Percentiles rank a stretch among this genome's conserved stretches.
These are phyloP conservation scores for Penicillium expansum DNA, from an alignment of 2,329 filamentous ascomycete species.

Conservation along the genomic window DNA sequence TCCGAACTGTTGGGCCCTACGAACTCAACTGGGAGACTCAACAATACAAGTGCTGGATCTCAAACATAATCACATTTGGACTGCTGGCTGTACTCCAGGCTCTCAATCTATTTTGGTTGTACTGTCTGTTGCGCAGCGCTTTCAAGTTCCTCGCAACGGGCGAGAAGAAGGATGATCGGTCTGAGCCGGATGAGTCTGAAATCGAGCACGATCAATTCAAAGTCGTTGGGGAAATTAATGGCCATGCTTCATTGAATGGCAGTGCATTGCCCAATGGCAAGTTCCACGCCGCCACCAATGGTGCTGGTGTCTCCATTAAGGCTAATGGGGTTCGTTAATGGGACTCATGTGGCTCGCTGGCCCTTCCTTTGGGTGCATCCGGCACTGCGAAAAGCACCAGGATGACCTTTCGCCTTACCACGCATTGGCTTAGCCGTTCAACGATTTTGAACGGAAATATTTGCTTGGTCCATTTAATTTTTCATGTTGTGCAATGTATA, in stretches of 20 bases:
- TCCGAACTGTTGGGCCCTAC: conserved; percentile 42
- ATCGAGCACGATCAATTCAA: conserved; percentile 55
- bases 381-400: neutral
- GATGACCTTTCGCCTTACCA: neutral
- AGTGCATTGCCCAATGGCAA: neutral
- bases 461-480: too few relatives aligned
- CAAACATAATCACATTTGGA: conserved; percentile 40
- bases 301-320: neutral
- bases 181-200: conserved; percentile 18
- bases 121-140: conserved; percentile 38
- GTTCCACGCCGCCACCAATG: neutral
- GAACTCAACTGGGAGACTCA: conserved; percentile 44
- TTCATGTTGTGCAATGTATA: neutral
- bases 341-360: neutral
- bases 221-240: neutral
- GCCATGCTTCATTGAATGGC: neutral
- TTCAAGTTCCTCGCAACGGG: conserved; percentile 34
- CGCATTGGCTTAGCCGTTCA: neutral
- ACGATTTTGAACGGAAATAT: neutral
- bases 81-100: conserved; percentile 40
- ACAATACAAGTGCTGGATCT: conserved; percentile 45
- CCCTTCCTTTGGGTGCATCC: neutral
- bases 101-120: conserved; percentile 44
- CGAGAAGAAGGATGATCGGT: conserved; percentile 50
- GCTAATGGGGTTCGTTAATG: neutral